Conservation (phyloP, 1,284 basidiomycete genomes). For the Malassezia japonica region DNA sequence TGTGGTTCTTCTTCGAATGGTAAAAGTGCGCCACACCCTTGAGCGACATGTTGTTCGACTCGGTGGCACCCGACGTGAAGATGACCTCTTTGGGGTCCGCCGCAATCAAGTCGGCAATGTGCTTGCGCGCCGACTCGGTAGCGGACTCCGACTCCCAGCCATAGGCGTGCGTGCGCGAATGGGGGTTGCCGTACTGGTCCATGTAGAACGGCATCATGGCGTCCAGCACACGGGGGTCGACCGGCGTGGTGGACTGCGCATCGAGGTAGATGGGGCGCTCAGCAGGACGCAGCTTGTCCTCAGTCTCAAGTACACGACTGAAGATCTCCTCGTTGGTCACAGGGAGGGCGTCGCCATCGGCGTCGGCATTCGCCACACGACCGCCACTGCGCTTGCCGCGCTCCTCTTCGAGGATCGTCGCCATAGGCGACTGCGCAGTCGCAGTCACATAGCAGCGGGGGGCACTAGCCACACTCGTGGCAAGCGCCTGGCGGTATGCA, state of each 20-base stretch:
- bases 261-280: conserved; percentile 47
- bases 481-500: not conserved
- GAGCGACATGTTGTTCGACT: conserved; percentile 95
- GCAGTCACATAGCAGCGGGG: conserved; percentile 5
- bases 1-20: conserved; percentile 51
- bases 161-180: conserved; percentile 94
- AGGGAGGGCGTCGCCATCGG: not conserved
- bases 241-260: conserved; percentile 69
- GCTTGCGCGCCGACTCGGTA: conserved; percentile 80
- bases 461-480: not conserved
- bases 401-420: not conserved
- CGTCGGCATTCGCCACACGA: conserved; percentile 2
- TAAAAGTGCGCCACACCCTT: conserved; percentile 88
- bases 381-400: not conserved
- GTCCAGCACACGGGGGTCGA: conserved; percentile 93
- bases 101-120: conserved; percentile 82
- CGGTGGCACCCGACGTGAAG: conserved; percentile 96
- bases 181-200: conserved; percentile 95
- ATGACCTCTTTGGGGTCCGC: conserved; percentile 92
- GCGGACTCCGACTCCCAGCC: conserved; percentile 97
- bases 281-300: conserved; percentile 18
- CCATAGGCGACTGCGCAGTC: not conserved
- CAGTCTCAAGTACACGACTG: not conserved
- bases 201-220: conserved; percentile 93
- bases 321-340: conserved; percentile 2